phyloP scores from a whole-genome alignment of 2,329 filamentous ascomycete genomes.

The Venturia oleaginea region DNA sequence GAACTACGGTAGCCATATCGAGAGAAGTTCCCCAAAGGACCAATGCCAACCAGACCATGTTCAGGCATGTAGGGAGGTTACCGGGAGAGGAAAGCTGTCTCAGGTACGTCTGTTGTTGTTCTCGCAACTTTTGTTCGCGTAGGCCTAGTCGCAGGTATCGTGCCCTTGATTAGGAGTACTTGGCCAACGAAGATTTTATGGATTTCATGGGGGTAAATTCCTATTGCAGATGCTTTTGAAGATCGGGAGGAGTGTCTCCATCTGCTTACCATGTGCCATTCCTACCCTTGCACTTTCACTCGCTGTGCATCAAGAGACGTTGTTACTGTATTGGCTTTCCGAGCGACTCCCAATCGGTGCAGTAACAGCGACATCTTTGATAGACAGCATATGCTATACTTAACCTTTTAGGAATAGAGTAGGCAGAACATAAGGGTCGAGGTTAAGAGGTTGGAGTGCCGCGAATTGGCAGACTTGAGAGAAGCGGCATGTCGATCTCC shows the following conservation, averaged over 20 bases:
- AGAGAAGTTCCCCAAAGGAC: not conserved
- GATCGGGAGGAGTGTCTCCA: too few relatives aligned
- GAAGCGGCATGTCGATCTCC: not conserved
- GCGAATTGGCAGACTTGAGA: not conserved
- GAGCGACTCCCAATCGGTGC: not conserved
- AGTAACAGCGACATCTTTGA: not conserved
- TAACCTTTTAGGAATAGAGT: not conserved
- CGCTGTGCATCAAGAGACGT: too few relatives aligned
- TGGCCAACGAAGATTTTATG: not conserved
- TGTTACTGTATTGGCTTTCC: too few relatives aligned
- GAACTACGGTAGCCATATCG: not conserved
- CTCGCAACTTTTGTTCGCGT: not conserved
- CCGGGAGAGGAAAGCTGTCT: not conserved
- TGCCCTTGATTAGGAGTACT: not conserved
- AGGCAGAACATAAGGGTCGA: not conserved
- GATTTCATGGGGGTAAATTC: not conserved
- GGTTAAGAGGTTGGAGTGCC: not conserved
- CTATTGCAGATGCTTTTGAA: not conserved
- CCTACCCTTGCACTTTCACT: too few relatives aligned
- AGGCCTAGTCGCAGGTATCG: not conserved
- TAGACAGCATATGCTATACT: not conserved
- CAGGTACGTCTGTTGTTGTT: not conserved
- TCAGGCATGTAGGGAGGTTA: not conserved
- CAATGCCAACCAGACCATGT: not conserved
- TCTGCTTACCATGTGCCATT: too few relatives aligned